These are phyloP conservation scores for Hypoxylon rubiginosum DNA, from an alignment of 2,329 filamentous ascomycete genomes.

Conservation along the genomic window DNA sequence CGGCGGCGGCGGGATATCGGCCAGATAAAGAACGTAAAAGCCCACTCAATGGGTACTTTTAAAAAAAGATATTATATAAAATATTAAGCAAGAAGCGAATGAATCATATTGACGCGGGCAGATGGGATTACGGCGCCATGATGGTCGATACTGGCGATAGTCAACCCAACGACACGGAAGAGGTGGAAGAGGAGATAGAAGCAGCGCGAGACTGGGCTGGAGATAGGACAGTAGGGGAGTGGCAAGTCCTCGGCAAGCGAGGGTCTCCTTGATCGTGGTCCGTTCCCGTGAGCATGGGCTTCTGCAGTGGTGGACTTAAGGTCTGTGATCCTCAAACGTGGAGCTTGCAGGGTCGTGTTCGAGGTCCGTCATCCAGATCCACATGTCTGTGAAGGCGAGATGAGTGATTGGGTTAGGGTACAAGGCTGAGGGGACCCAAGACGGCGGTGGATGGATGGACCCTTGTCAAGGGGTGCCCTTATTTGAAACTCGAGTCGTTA, in stretches of 20 bases:
- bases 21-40: conserved; percentile 52
- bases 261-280: conserved; percentile 8
- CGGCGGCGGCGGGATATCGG: conserved; percentile 44
- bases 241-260: conserved; percentile 31
- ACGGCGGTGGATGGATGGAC: conserved; percentile 28
- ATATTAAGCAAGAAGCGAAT: conserved; percentile 52
- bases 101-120: conserved; percentile 38
- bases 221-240: conserved; percentile 28
- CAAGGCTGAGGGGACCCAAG: conserved; percentile 40
- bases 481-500: conserved; percentile 41
- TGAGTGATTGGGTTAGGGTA: conserved; percentile 29
- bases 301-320: conserved; percentile 30
- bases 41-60: conserved; percentile 63
- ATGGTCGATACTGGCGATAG: conserved; percentile 35
- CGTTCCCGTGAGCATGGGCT: conserved; percentile 24
- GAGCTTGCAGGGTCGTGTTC: conserved; percentile 40
- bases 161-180: conserved; percentile 31
- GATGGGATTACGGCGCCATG: conserved; percentile 38
- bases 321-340: conserved; percentile 43
- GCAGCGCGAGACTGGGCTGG: conserved; percentile 2
- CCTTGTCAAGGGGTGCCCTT: conserved; percentile 30
- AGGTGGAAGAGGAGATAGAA: conserved; percentile 28
- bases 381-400: conserved; percentile 23
- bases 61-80: conserved; percentile 47
- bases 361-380: conserved; percentile 33